phyloP scores from a whole-genome alignment of 768 basidiomycete species.

The Pleurotus citrinopileatus region DNA sequence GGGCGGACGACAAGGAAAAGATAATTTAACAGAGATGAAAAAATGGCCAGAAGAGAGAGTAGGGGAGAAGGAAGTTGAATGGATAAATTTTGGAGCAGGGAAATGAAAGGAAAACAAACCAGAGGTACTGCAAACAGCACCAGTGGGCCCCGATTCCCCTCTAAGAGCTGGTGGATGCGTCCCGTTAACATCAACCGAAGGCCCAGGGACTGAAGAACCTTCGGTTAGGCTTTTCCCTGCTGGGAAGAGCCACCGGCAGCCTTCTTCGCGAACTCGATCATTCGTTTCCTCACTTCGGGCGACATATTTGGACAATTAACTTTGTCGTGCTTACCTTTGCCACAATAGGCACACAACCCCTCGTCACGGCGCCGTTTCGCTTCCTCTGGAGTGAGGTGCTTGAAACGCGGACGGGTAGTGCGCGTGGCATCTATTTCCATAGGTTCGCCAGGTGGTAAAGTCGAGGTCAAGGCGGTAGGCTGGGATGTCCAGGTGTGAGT shows the following conservation, averaged over 20 bases:
- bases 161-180: conserved; percentile 4
- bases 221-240: conserved; percentile 24
- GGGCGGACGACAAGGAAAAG: conserved; percentile 20
- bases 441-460: conserved; percentile 16
- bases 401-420: conserved; percentile 13
- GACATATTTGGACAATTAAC: conserved; percentile 19
- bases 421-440: conserved; percentile 29
- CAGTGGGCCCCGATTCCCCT: conserved; percentile 6
- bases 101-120: not conserved
- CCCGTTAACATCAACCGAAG: conserved; percentile 15
- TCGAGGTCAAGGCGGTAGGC: conserved; percentile 13
- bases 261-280: not conserved
- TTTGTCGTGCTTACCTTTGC: conserved; percentile 15
- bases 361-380: conserved; percentile 22
- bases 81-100: conserved; percentile 12
- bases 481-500: conserved; percentile 12
- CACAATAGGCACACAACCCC: conserved; percentile 34
- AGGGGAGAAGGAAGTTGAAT: conserved; percentile 8
- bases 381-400: conserved; percentile 21
- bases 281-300: not conserved
- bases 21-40: conserved; percentile 19
- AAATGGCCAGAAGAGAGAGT: conserved; percentile 18
- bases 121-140: conserved; percentile 9
- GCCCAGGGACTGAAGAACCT: conserved; percentile 17
- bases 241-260: not conserved